A percentile compares a stretch with the other conserved stretches of the same genome.
Conservation (phyloP, 2,329 filamentous ascomycete species). For the Domatiomyces globalis region DNA sequence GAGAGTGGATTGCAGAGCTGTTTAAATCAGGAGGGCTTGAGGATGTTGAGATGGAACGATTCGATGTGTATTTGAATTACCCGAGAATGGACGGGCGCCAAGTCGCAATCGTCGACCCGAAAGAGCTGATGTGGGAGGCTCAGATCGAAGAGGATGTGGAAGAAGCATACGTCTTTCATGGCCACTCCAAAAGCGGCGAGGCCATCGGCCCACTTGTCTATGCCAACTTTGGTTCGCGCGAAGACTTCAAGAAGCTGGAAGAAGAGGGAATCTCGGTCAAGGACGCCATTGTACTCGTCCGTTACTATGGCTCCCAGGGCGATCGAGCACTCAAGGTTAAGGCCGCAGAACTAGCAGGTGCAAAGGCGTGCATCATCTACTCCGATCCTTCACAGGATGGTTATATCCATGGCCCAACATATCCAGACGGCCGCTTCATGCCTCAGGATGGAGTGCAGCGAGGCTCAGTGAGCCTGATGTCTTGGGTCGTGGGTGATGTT, state of each 20-base stretch:
- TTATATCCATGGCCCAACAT: constrained; percentile 56
- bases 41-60: constrained; percentile 60
- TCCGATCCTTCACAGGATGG: constrained; percentile 80
- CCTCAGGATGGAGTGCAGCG: constrained; percentile 71
- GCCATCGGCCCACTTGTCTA: constrained; percentile 79
- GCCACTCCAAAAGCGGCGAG: constrained; percentile 72
- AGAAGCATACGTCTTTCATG: constrained; percentile 73
- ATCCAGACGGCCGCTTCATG: constrained; percentile 66
- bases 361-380: constrained; percentile 78
- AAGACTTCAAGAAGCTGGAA: constrained; percentile 63
- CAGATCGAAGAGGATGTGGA: constrained; percentile 66
- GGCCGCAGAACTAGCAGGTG: constrained; percentile 74
- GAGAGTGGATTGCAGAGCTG: constrained; percentile 66
- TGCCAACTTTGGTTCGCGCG: constrained; percentile 75
- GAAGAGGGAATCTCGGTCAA: constrained; percentile 59
- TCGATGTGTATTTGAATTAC: constrained; percentile 85
- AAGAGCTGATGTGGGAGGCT: constrained; percentile 61
- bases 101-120: constrained; percentile 62
- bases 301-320: constrained; percentile 59
- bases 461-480: constrained; percentile 65
- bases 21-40: constrained; percentile 63
- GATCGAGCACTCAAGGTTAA: constrained; percentile 74
- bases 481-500: constrained; percentile 78
- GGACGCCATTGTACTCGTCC: constrained; percentile 71
- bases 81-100: constrained; percentile 61